Percentiles rank a stretch among this genome's conserved stretches.
Evolutionary conservation across 441 rosid species (phyloP).

Genomic region (Gossypium davidsonii): DNA sequence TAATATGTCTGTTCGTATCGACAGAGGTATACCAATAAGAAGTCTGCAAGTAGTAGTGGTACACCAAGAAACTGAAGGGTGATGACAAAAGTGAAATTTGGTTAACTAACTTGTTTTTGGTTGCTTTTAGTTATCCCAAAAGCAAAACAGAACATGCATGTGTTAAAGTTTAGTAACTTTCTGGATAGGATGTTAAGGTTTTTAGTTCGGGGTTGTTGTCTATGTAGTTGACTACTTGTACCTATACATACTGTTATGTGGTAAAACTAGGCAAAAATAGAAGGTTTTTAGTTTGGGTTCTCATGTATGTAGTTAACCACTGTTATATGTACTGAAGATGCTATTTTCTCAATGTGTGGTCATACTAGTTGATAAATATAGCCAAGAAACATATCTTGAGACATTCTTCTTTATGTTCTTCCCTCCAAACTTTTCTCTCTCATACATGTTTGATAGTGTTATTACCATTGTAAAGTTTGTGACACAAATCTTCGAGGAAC

Average conservation of each 20-base stretch:
- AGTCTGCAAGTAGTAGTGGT: conserved; percentile 15
- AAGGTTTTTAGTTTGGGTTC: neutral
- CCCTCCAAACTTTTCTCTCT: neutral
- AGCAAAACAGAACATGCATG: neutral
- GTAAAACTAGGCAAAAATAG: neutral
- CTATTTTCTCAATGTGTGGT: neutral
- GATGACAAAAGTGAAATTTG: neutral
- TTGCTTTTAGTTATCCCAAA: neutral
- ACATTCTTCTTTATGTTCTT: neutral
- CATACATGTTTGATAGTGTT: neutral
- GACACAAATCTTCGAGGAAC: neutral
- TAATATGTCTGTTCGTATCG: neutral
- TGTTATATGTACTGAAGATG: neutral
- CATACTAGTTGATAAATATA: neutral
- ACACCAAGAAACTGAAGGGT: conserved; percentile 19
- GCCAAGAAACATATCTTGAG: neutral
- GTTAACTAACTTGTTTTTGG: neutral
- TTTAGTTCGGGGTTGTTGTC: neutral
- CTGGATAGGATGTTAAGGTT: neutral
- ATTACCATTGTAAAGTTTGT: neutral
- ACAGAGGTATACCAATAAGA: conserved; percentile 22
- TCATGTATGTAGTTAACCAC: neutral
- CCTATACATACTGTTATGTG: neutral
- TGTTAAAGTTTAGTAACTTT: neutral
- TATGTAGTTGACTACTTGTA: neutral